Conservation (phyloP, 1,284 basidiomycete genomes). For the Flammula alnicola region DNA sequence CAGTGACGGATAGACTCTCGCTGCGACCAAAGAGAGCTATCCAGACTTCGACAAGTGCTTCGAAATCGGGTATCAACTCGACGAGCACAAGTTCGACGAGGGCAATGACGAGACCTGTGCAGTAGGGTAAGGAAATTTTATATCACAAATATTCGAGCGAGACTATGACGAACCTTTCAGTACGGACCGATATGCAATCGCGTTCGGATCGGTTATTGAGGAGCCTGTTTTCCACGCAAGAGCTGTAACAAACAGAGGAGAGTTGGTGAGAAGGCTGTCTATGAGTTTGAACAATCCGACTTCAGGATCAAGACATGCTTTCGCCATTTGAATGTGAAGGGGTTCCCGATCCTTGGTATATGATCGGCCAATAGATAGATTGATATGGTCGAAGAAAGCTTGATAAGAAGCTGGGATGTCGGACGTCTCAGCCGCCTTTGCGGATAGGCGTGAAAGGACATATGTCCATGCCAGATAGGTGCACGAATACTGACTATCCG, state of each 20-base stretch:
- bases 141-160: too few relatives aligned
- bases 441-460: slow-evolving; percentile 66
- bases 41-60: slow-evolving; percentile 78
- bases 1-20: slow-evolving; percentile 67
- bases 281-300: slow-evolving; percentile 63
- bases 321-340: slow-evolving; percentile 56
- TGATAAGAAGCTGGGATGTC: slow-evolving; percentile 58
- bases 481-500: slow-evolving; percentile 65
- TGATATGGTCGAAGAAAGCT: slow-evolving; percentile 60
- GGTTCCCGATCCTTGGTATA: slow-evolving; percentile 62
- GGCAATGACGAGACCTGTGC: slow-evolving; percentile 67
- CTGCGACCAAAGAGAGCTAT: slow-evolving; percentile 80
- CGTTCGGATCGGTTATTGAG: slow-evolving; percentile 77
- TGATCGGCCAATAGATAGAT: slow-evolving; percentile 44
- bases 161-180: slow-evolving; percentile 76
- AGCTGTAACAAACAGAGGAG: slow-evolving; percentile 76
- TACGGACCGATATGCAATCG: slow-evolving; percentile 81
- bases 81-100: slow-evolving; percentile 76
- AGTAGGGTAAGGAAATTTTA: slow-evolving; percentile 3
- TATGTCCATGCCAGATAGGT: slow-evolving; percentile 82
- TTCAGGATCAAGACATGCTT: slow-evolving; percentile 55
- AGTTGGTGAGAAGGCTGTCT: slow-evolving; percentile 60
- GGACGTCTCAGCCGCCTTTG: slow-evolving; percentile 46
- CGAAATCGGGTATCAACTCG: slow-evolving; percentile 75
- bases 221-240: slow-evolving; percentile 70